Evolutionary conservation across 768 basidiomycete species (phyloP), one percentile per base, ranked within the genome.

Genomic region (Lyophyllum shimeji): DNA sequence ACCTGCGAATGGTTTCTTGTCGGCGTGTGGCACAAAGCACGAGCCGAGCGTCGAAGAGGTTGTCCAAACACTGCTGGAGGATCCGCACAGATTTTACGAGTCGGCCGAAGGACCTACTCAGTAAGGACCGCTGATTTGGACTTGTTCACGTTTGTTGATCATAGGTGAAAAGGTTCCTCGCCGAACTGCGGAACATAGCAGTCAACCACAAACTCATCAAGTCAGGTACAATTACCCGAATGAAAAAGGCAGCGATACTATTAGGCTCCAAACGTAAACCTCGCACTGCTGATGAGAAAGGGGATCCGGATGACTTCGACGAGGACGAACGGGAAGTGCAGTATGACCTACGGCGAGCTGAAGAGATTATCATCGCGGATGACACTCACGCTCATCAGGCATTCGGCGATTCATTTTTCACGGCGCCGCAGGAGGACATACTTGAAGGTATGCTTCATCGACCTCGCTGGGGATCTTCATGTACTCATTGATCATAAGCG

Each of bases 21-120:
- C 80, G 51, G 87, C 90, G 2, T 93, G 93, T 62, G 96, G 97
- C 11, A 91, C 95, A 15, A 89, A 86, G 65, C 85, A 82, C 42
- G 91, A 94, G 65, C 95, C 96, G 3, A 93, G 84, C 44, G 83
- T 94, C 4, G 86, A 92, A 54, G 93, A 95, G 69, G 79, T 94
- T 42, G 86, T 85, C 0, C 78, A 79, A 50, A 87, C 85, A 51
- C 69, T 94, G 42, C 69, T 95, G 20, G 76, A 76, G 1, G 78
- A 93, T 67, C 90, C 93, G 12, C 76, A 73, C 29, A 75, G 78
- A 53, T 93, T 96, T 67, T 90, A 88, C 58, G 71, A 83, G 21
- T 73, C 90, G 11, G 81, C 90, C 1, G 86, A 83, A 15, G 87
- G 90, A 0, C 78, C 83, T 11, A 80, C 82, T 33, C 82, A 82